Evolutionary conservation across 1,284 basidiomycete species (phyloP), one percentile per base, ranked within the genome.

Genomic region (Naganishia albida): DNA sequence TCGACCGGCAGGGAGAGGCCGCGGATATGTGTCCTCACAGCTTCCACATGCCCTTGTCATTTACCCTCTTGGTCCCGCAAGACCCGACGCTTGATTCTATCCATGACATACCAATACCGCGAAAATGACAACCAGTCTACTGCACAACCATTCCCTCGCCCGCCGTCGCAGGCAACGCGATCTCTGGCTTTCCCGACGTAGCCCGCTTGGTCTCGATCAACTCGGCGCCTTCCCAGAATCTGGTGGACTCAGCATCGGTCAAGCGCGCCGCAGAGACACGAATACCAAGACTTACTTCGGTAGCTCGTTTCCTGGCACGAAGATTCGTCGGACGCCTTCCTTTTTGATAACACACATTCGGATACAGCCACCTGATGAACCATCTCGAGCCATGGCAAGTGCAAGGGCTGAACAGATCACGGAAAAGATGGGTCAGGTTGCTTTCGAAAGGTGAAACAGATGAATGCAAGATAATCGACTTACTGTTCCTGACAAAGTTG

Each of bases 371-470:
- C 96, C 96, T 39, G 94, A 98, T 0, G 93, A 96, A 16, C 96
- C 96, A 79, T 99, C 96, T 79, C 96, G 87, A 52, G 92, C 86
- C 96, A 99, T 99, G 1, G 96, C 96, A 55, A 99, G 84, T 8
- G 93, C 82, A 60, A 99, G 85, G 3, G 96, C 95, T 95, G 71
- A 6, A 30, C 30, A 23, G 26, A 34, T 3, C n/a, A 50, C 30
- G 20, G 40, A 20, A 23, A 50, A 3, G n/a, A 38, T 16, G 20
- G 13, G 7, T 55, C 38, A 28, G 53, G 53, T 54, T 55, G 34
- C 44, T n/a, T 15, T 30, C 49, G 42, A 6, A 12, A 13, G 10
- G 26, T 28, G 13, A 28, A 53, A 43, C 3, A 20, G n/a, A 13
- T 7, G 34, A 10, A n/a, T 18, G 25, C 28, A 15, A 7, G 38